phyloP scores from a whole-genome alignment of 768 basidiomycete species.

The Amanita molliuscula region DNA sequence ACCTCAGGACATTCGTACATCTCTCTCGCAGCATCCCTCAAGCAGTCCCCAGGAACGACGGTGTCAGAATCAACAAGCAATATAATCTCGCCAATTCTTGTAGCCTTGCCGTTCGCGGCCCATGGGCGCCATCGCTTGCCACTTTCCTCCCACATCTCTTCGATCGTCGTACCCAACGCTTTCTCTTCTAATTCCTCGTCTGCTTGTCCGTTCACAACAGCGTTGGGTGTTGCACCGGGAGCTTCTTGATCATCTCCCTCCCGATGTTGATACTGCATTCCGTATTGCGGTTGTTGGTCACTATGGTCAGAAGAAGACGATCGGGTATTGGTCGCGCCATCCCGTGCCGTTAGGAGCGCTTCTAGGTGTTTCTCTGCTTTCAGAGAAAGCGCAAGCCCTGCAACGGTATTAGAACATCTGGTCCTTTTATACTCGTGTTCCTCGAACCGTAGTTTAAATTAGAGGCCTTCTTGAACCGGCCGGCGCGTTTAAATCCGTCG shows the following conservation, averaged over 20 bases:
- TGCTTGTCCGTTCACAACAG: conserved; percentile 11
- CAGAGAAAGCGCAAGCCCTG: conserved; percentile 50
- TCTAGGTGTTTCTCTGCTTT: conserved; percentile 43
- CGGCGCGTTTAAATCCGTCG: conserved; percentile 59
- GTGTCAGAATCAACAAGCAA: conserved; percentile 76
- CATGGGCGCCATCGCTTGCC: conserved; percentile 49
- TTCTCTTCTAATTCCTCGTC: conserved; percentile 54
- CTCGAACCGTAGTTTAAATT: conserved; percentile 73
- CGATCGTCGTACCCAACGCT: conserved; percentile 62
- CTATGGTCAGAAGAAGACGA: neutral
- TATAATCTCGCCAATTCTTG: conserved; percentile 68
- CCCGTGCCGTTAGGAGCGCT: conserved; percentile 22
- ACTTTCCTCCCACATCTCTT: conserved; percentile 54
- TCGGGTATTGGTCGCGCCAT: neutral
- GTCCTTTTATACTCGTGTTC: neutral
- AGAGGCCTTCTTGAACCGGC: conserved; percentile 89
- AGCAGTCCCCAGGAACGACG: conserved; percentile 72
- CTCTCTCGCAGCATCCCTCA: conserved; percentile 80
- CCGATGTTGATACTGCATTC: conserved; percentile 56
- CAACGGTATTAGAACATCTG: neutral
- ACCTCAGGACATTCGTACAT: conserved; percentile 65
- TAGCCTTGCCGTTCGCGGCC: conserved; percentile 62
- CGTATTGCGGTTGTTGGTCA: conserved; percentile 29
- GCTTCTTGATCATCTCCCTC: conserved; percentile 46
- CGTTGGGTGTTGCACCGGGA: neutral